phyloP scores from a whole-genome alignment of 192 early-diverging fungal species.

The Chytriomyces hyalinus region DNA sequence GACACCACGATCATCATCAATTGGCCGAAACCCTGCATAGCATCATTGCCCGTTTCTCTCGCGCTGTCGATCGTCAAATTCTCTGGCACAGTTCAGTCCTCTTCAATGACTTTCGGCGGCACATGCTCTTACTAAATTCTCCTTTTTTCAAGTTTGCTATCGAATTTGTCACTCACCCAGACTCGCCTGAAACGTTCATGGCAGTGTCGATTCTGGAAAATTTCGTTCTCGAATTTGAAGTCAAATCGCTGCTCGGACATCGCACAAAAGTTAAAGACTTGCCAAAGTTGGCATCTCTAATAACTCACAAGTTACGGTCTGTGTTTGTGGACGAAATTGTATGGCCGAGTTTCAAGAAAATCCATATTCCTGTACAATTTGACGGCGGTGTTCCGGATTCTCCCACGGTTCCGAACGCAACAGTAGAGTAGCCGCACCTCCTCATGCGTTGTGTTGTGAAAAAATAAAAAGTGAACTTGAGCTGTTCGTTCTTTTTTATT shows the following conservation, averaged over 20 bases:
- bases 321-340: slow-evolving; percentile 77
- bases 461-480: no score
- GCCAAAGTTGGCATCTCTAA: slow-evolving; percentile 88
- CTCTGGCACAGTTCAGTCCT: slow-evolving; percentile 78
- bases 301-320: slow-evolving; percentile 71
- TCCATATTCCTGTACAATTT: slow-evolving; percentile 59
- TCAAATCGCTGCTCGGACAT: slow-evolving; percentile 90
- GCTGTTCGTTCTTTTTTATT: no score
- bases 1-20: slow-evolving; percentile 93
- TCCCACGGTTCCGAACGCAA: no score
- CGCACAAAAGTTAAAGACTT: slow-evolving; percentile 96
- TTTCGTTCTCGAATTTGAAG: slow-evolving; percentile 77
- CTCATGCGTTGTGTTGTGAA: no score
- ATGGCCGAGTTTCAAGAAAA: slow-evolving; percentile 71
- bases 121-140: background rate
- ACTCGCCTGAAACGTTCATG: slow-evolving; percentile 52
- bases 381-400: background rate
- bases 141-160: slow-evolving; percentile 45
- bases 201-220: slow-evolving; percentile 58
- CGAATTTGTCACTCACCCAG: slow-evolving; percentile 60
- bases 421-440: no score
- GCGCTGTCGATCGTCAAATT: slow-evolving; percentile 85
- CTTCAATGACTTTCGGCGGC: background rate
- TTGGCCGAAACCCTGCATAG: slow-evolving; percentile 89
- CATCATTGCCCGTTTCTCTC: slow-evolving; percentile 90